Base-by-base conservation (phyloP, 768 basidiomycete species). In the Kwoniella sp. region DNA sequence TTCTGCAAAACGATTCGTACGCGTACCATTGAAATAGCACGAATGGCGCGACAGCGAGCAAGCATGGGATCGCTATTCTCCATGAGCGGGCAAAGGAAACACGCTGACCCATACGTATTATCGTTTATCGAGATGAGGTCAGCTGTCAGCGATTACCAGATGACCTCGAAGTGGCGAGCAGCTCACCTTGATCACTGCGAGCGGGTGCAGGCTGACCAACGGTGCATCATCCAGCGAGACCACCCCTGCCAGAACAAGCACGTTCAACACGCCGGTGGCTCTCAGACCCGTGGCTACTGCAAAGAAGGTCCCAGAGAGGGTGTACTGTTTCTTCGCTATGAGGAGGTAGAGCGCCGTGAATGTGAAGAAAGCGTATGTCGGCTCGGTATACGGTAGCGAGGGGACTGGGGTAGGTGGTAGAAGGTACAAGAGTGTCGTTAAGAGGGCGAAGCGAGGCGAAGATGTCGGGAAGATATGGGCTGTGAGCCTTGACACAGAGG, bases 281-380 rank as follows among this genome's bases (percentile, higher is more conserved):
- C 79, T 58, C 0, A 78, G 59, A 17, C 66, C 65, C 1, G 73
- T 76, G 4, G 78, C 65, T 0, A 30, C 58, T 0, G 77, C 74
- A 9, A 81, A 71, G 9, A 56, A 63, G 0, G 67, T 3, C 4
- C 66, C 58, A 1, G 75, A 69, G 1, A 64, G 9, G 22, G 68
- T 23, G 41, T 53, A 65, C 17, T 52, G 65, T 9, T 57, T 30
- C 54, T 60, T 58, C 41, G 31, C 47, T 12, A 74, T 12, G 9
- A 62, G 9, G 34, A 66, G 57, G 68, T 68, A 53, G 13, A 69
- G 66, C 84, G 90, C 92, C 73, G 81, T 83, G 76, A 94, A 95
- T 0, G 92, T 90, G 26, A 90, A 81, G 65, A 86, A 86, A 0
- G 93, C 89, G 79, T 91, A 94, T 78, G 92, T 89, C 0, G 93